Base-by-base conservation (phyloP, 169 alveolate genomes). In the Eimeria sp. region DNA sequence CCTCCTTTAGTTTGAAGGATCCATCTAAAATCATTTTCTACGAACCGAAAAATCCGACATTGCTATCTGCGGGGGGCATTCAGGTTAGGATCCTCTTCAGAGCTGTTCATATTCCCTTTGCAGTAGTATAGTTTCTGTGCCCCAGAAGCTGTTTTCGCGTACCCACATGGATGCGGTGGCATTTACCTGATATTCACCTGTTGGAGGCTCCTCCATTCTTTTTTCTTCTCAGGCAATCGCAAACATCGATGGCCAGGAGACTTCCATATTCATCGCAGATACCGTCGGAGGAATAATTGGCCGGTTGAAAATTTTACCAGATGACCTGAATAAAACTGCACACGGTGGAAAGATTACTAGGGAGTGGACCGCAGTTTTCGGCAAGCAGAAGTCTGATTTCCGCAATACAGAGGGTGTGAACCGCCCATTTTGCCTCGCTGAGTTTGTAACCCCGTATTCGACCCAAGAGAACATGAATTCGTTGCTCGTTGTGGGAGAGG, bases 21-120 rank as follows among this genome's bases (percentile, higher is more conserved):
- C 96, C 96, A 11, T n/a, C 43, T 10, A 63, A 80, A 40, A 30
- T 43, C 86, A 57, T 63, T 34, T 54, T 63, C 43, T 70, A 80
- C 89, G 90, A 49, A 30, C 96, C 96, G 18, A 83, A 88, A 5
- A 63, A 83, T 45, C 96, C 96, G 43, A 88, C 90, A 6, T 83
- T 93, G 83, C 96, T 93, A 2, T 93, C 90, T 25, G 91, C 96
- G 1, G 96, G 94, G 22, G 96, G 96, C 54, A 80, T 93, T 40
- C 82, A 82, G 92, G 96, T 92, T 1, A 78, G 96, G 34, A n/a
- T 14, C 6, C 6, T 10, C 45, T 76, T 78, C 45, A n/a, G 43
- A 51, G 16, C 10, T 27, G n/a, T 25, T 18, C 49, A 47, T 49
- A 61, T 63, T 18, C 51, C 58, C 61, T 72, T 27, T 9, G 10